These are phyloP conservation scores for Claviceps digitariae DNA, from an alignment of 2,329 filamentous ascomycete genomes.

Conservation along the genomic window DNA sequence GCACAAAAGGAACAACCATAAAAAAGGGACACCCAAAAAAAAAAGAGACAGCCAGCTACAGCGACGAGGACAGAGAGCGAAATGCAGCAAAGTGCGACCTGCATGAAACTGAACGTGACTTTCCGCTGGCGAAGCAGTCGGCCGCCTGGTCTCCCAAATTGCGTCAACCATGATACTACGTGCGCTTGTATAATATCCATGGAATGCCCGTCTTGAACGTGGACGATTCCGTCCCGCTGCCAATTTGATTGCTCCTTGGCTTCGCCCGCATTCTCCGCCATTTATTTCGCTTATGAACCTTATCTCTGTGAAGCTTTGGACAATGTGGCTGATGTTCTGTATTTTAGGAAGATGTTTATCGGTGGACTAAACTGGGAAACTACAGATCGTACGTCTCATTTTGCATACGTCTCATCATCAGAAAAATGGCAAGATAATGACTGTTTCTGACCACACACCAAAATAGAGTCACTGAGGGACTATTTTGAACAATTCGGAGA, in stretches of 20 bases:
- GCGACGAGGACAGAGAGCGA: not conserved
- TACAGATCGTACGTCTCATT: slow-evolving; percentile 66
- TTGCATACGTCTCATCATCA: not conserved
- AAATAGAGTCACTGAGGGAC: slow-evolving; percentile 78
- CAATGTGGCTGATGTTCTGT: slow-evolving; percentile 1
- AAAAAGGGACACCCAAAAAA: not conserved
- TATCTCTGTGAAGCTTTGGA: not conserved
- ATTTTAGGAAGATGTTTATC: slow-evolving; percentile 94
- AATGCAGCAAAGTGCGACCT: not conserved
- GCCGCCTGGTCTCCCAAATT: not conserved
- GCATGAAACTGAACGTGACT: not conserved
- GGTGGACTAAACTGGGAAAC: slow-evolving; percentile 98
- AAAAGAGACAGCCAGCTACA: not conserved
- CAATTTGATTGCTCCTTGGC: not conserved
- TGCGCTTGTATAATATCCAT: not conserved
- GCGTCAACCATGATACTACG: not conserved
- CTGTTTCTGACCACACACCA: not conserved
- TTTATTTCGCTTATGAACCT: not conserved
- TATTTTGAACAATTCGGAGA: slow-evolving; percentile 98
- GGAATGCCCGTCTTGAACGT: not conserved
- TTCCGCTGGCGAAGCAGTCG: not conserved
- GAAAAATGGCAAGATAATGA: too few species aligned
- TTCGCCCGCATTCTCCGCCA: not conserved
- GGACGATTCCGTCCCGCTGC: not conserved
- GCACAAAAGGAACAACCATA: not conserved